Evolutionary conservation across 2,329 filamentous ascomycete genomes (phyloP).

Genomic region (Parastagonospora nodorum): DNA sequence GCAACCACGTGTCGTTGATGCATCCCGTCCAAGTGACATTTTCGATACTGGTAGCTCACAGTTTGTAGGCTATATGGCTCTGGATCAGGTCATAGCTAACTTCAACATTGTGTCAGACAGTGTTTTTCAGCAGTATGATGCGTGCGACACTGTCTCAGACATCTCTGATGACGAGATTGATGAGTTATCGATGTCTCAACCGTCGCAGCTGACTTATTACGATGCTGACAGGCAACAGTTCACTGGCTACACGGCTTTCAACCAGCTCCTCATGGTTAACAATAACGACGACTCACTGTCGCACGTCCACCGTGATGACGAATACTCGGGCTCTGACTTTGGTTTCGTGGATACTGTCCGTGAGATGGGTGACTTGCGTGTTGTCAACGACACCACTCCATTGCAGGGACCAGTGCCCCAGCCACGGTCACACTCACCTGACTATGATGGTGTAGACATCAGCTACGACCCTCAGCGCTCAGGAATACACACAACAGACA

Average conservation of each 20-base stretch:
- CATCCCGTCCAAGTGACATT: neutral
- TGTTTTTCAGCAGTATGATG: neutral
- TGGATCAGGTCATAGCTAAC: neutral
- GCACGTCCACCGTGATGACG: neutral
- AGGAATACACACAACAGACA: neutral
- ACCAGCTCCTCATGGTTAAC: slow-evolving; percentile 2
- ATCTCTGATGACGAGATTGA: neutral
- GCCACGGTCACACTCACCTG: too few relatives aligned
- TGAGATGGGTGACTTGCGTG: neutral
- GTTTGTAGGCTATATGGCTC: neutral
- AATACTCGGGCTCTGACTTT: neutral
- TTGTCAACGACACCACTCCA: neutral
- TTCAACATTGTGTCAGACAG: neutral
- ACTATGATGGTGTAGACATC: too few relatives aligned
- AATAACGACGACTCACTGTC: slow-evolving; percentile 1
- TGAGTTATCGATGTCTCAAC: neutral
- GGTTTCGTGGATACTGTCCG: neutral
- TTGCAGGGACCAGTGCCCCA: too few relatives aligned
- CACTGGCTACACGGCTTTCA: slow-evolving; percentile 7
- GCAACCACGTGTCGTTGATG: neutral
- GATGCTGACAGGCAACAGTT: slow-evolving; percentile 8
- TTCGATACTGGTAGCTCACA: neutral
- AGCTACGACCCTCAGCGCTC: too few relatives aligned
- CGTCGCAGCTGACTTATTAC: slow-evolving; percentile 1
- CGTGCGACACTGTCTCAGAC: slow-evolving; percentile 1